A percentile compares a stretch with the other conserved stretches of the same genome.
These are phyloP conservation scores for Rhodotorula mucilaginosa DNA, from an alignment of 1,284 basidiomycete genomes.

Conservation along the genomic window DNA sequence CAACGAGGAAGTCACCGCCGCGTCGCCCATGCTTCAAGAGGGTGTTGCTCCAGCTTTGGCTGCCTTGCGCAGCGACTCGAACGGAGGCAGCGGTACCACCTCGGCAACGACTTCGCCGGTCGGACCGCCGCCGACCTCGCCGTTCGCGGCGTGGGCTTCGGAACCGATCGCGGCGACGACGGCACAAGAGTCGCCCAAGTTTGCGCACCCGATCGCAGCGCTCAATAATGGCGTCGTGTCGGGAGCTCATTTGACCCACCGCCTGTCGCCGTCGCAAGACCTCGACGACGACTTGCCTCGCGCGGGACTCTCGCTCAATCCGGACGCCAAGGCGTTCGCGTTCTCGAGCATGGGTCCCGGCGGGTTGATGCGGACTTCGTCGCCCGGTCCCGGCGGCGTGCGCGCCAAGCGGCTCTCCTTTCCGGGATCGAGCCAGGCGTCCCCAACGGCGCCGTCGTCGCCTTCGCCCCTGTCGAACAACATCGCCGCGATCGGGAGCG, in stretches of 20 bases:
- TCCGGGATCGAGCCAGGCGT: neutral
- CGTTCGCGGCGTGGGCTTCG: constrained; percentile 30
- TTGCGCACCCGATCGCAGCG: neutral
- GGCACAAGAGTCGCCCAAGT: neutral
- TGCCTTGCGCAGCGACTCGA: neutral
- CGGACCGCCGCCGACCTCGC: constrained; percentile 23
- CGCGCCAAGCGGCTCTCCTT: neutral
- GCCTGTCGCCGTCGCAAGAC: constrained; percentile 30
- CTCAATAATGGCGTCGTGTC: neutral
- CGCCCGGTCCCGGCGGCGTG: constrained; percentile 9
- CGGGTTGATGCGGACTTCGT: constrained; percentile 22
- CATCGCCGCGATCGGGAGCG: constrained; percentile 13
- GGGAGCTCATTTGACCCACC: constrained; percentile 11
- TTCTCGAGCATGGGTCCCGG: constrained; percentile 27
- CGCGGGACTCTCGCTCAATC: constrained; percentile 62
- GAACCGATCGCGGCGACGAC: neutral
- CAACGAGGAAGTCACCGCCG: neutral
- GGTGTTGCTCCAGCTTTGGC: neutral
- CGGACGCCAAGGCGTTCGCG: constrained; percentile 76
- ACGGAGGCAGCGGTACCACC: neutral
- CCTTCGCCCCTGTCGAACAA: neutral
- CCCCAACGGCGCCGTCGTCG: constrained; percentile 2
- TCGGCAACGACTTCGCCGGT: constrained; percentile 27
- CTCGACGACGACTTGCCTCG: constrained; percentile 54
- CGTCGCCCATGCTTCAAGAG: constrained; percentile 11